Evolutionary conservation across 352 stramenopile genomes (phyloP).

Genomic region (Globisporangium uncinulatum): DNA sequence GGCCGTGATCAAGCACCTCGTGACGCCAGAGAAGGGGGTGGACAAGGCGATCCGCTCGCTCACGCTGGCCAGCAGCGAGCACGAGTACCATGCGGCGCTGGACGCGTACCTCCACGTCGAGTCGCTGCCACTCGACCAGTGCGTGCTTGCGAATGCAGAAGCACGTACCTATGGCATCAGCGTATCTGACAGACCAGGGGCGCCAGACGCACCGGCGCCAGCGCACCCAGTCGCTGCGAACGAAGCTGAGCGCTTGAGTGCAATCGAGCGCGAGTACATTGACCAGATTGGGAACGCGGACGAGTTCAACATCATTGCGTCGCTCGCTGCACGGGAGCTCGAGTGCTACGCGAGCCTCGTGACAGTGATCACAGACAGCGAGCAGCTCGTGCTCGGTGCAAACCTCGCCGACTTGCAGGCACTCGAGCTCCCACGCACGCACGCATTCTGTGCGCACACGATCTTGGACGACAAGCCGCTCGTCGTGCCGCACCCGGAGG

Average conservation of each 20-base stretch:
- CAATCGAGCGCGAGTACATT: slow-evolving; percentile 39
- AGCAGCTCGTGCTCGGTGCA: slow-evolving; percentile 45
- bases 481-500: slow-evolving; percentile 48
- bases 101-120: slow-evolving; percentile 7
- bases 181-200: slow-evolving; percentile 23
- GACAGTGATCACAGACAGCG: slow-evolving; percentile 49
- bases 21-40: slow-evolving; percentile 32
- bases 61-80: slow-evolving; percentile 8
- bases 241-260: slow-evolving; percentile 39
- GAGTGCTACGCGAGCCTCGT: slow-evolving; percentile 49
- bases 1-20: slow-evolving; percentile 51
- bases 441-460: slow-evolving; percentile 50
- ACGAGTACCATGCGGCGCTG: slow-evolving; percentile 11
- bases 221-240: slow-evolving; percentile 29
- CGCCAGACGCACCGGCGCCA: slow-evolving; percentile 18
- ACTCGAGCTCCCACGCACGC: slow-evolving; percentile 14
- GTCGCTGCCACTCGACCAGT: slow-evolving; percentile 24
- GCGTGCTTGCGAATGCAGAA: slow-evolving; percentile 40
- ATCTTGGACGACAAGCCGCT: slow-evolving; percentile 60
- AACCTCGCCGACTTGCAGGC: slow-evolving; percentile 19
- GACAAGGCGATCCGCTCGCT: slow-evolving; percentile 7
- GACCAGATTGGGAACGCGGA: slow-evolving; percentile 42
- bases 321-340: slow-evolving; percentile 50
- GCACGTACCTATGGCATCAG: slow-evolving; percentile 39
- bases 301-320: slow-evolving; percentile 71